Conservation (phyloP, 768 basidiomycete species). For the Dendrothele bispora region DNA sequence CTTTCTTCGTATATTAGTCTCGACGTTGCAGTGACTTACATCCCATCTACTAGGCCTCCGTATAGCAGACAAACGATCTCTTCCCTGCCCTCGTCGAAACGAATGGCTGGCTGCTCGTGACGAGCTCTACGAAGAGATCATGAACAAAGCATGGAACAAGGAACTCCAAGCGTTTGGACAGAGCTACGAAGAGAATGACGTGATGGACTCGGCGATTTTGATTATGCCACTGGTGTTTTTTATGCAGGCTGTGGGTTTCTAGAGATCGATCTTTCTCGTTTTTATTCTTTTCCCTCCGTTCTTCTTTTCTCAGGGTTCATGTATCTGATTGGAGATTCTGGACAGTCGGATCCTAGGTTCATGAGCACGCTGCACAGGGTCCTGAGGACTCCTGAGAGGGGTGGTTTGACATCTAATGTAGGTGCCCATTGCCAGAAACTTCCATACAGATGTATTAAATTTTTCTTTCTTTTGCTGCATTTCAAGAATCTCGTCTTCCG, state of each 20-base stretch:
- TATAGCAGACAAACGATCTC: slow-evolving; percentile 90
- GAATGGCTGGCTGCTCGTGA: slow-evolving; percentile 81
- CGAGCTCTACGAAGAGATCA: slow-evolving; percentile 88
- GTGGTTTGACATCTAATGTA: slow-evolving; percentile 88
- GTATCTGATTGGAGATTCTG: too few species aligned
- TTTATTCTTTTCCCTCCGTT: not conserved
- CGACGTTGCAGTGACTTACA: not conserved
- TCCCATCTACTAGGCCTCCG: slow-evolving; percentile 56
- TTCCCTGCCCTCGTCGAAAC: slow-evolving; percentile 75
- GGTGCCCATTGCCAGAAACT: slow-evolving; percentile 13
- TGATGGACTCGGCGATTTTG: slow-evolving; percentile 84
- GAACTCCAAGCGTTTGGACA: slow-evolving; percentile 75
- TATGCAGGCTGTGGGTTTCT: slow-evolving; percentile 66
- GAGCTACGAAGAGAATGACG: slow-evolving; percentile 82
- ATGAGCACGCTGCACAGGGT: slow-evolving; percentile 81
- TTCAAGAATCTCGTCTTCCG: slow-evolving; percentile 82
- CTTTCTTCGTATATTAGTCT: not conserved
- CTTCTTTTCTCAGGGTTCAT: not conserved
- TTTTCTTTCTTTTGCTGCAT: slow-evolving; percentile 2
- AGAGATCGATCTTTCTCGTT: not conserved
- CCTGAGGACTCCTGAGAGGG: slow-evolving; percentile 83
- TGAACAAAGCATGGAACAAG: slow-evolving; percentile 84
- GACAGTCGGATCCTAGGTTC: slow-evolving; percentile 85
- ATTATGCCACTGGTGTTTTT: slow-evolving; percentile 96
- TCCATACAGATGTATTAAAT: not conserved